phyloP scores from a whole-genome alignment of 306 rosid genomes.

The Crotalaria pallida region DNA sequence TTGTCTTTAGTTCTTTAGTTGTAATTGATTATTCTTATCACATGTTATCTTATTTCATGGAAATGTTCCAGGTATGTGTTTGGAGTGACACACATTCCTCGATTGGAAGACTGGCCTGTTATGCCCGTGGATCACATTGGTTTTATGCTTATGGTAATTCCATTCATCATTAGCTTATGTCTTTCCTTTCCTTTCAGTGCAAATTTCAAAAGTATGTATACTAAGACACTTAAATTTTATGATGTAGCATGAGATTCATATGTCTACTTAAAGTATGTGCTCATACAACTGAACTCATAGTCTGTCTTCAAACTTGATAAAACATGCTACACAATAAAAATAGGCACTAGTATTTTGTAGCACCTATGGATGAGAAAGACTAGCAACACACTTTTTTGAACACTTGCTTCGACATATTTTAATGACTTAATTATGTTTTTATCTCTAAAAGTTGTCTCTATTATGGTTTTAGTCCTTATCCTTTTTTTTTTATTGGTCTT shows the following conservation, averaged over 20 bases:
- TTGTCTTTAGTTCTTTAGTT: background rate
- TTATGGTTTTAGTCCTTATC: too few relatives aligned
- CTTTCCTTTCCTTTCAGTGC: background rate
- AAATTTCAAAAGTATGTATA: background rate
- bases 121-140: conserved; percentile 81
- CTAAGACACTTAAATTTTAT: background rate
- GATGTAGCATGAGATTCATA: too few relatives aligned
- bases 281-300: background rate
- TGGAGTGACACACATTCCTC: conserved; percentile 79
- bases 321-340: background rate
- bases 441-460: too few relatives aligned
- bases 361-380: background rate
- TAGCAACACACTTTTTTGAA: too few relatives aligned
- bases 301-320: background rate
- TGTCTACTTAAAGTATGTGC: too few relatives aligned
- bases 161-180: background rate
- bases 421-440: too few relatives aligned
- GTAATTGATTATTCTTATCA: background rate
- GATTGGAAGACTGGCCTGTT: conserved; percentile 83
- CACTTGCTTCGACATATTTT: too few relatives aligned
- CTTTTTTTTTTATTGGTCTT: too few relatives aligned
- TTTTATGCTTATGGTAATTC: conserved; percentile 63
- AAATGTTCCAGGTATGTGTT: conserved; percentile 58
- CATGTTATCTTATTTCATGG: conserved; percentile 4
- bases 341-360: background rate